These are phyloP conservation scores for Amanita fuliginea DNA, from an alignment of 768 basidiomycete genomes.

Conservation along the genomic window DNA sequence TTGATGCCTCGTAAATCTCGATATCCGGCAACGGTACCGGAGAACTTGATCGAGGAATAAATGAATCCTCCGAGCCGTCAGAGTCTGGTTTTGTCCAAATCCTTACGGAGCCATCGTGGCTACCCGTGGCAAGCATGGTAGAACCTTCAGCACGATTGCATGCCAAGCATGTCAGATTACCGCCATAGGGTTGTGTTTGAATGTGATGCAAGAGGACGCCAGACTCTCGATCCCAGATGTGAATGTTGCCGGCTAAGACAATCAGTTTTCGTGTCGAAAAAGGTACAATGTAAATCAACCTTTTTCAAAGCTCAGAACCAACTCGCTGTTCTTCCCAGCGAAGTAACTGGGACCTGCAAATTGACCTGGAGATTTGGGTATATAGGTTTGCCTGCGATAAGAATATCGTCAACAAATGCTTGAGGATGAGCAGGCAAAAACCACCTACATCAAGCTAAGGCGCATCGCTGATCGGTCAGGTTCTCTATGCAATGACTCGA, in stretches of 20 bases:
- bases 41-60: constrained; percentile 6
- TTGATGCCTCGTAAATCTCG: background rate
- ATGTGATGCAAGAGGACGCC: constrained; percentile 63
- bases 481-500: constrained; percentile 47
- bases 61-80: background rate
- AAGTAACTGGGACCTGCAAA: constrained; percentile 80
- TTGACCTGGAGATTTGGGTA: constrained; percentile 56
- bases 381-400: constrained; percentile 52
- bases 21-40: constrained; percentile 2
- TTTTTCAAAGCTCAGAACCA: constrained; percentile 73
- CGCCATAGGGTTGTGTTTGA: constrained; percentile 47
- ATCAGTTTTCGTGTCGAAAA: background rate
- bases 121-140: constrained; percentile 70
- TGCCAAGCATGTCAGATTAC: constrained; percentile 70
- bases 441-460: constrained; percentile 27
- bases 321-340: constrained; percentile 68
- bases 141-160: constrained; percentile 65
- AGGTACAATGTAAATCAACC: constrained; percentile 22
- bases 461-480: constrained; percentile 22
- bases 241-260: constrained; percentile 60
- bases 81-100: constrained; percentile 46
- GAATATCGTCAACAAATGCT: background rate
- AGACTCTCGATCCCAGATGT: constrained; percentile 81
- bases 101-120: constrained; percentile 64
- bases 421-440: constrained; percentile 7